Base-by-base conservation (phyloP, 371 early-diverging fungal genomes). In the Polyrhizophydium stewartii region DNA sequence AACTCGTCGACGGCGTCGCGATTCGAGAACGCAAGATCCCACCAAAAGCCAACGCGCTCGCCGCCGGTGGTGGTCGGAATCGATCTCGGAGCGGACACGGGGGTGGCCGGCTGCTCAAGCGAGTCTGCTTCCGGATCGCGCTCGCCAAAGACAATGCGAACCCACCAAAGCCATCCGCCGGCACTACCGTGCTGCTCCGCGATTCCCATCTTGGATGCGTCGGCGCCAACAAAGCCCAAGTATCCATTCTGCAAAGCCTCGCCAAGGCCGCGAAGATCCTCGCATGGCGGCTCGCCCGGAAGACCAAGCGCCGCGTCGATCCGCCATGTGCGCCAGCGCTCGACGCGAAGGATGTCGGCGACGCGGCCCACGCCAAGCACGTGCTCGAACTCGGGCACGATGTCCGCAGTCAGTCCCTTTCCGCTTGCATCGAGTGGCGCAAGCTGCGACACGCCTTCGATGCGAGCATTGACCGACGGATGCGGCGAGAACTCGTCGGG, bases 281-380 rank as follows among this genome's bases (percentile, higher is more conserved):
- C 30, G 7, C 6, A 19, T 24, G 53, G 12, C 24, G 12, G 10
- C 35, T 53, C 53, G 30, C 53, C 53, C 30, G 53, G 53, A 16
- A 53, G 35, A 10, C 32, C 32, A 25, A 53, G 53, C 3, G 53
- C 53, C 41, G 50, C 22, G 32, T 55, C 53, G 41, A 19, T 21
- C 30, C 79, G 50, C 79, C 79, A 79, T 3, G 73, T 65, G 37
- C 73, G 58, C 76, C 76, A 79, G 28, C 79, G 61, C 69, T 79
- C 79, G 47, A 70, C 67, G 12, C 72, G 62, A 2, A 50, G 31
- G 13, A 79, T 63, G 21, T 71, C 63, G 25, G 41, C 53, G 13
- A 74, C 60, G 19, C 68, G 55, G 7, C 68, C 76, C 27, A 74
- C 71, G 9, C 67, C 66, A 13, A 75, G 55, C 5, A 73, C 63